These are phyloP conservation scores for Mytilinidion resinicola DNA, from an alignment of 495 filamentous ascomycete species.

Conservation along the genomic window DNA sequence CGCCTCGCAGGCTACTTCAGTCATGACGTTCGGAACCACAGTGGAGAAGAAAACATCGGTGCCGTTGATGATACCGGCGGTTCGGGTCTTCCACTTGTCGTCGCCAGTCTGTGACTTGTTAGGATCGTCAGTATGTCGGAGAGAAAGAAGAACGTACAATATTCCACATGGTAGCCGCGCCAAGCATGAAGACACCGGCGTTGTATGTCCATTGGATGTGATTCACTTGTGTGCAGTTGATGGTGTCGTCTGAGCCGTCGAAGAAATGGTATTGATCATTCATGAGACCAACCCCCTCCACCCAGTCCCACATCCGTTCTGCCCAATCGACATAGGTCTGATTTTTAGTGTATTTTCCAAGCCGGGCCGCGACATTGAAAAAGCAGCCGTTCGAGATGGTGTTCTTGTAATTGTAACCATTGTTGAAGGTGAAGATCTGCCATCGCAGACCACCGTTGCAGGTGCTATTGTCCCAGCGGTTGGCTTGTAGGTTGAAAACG, in stretches of 20 bases:
- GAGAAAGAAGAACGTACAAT: constrained; percentile 37
- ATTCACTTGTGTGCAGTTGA: constrained; percentile 55
- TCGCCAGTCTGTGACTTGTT: constrained; percentile 36
- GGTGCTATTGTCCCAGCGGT: constrained; percentile 59
- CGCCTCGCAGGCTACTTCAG: constrained; percentile 66
- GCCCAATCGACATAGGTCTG: constrained; percentile 72
- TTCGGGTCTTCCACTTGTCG: constrained; percentile 50
- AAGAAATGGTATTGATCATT: constrained; percentile 49
- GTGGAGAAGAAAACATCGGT: constrained; percentile 53
- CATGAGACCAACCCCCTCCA: constrained; percentile 50
- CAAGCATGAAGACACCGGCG: constrained; percentile 64
- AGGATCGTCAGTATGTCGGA: background rate
- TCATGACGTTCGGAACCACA: constrained; percentile 49
- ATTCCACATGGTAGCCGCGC: constrained; percentile 75
- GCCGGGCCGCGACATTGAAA: constrained; percentile 73
- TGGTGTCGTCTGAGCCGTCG: constrained; percentile 56
- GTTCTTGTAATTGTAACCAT: constrained; percentile 77
- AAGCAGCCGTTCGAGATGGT: constrained; percentile 71
- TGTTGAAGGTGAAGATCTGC: constrained; percentile 80
- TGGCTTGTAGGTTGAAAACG: constrained; percentile 67
- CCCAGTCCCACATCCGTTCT: constrained; percentile 66
- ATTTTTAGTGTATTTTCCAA: constrained; percentile 70
- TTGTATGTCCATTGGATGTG: constrained; percentile 72
- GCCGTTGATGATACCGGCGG: constrained; percentile 50
- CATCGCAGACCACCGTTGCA: constrained; percentile 78